Conservation (phyloP, 2,329 filamentous ascomycete species). For the Diaporthe sp. region DNA sequence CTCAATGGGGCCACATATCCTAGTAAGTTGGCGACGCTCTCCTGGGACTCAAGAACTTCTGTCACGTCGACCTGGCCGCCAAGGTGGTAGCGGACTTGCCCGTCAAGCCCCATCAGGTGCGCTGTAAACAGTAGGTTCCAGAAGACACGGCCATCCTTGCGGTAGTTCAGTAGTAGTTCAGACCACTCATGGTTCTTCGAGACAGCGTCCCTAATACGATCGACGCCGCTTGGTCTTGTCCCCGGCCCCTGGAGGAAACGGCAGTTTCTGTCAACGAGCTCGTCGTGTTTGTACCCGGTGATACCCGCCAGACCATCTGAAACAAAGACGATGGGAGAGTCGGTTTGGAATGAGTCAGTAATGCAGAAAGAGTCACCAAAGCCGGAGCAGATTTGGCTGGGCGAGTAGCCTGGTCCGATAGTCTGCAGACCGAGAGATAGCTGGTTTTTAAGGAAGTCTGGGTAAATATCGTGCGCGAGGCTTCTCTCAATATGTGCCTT, state of each 20-base stretch:
- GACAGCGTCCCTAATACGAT: conserved; percentile 32
- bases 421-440: conserved; percentile 32
- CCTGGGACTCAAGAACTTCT: conserved; percentile 22
- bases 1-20: background rate
- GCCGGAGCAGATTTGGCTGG: conserved; percentile 24
- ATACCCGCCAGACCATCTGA: conserved; percentile 24
- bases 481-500: conserved; percentile 11
- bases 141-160: conserved; percentile 18
- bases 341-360: background rate
- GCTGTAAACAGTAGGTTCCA: conserved; percentile 36
- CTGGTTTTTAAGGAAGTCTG: conserved; percentile 35
- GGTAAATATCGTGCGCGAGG: conserved; percentile 31
- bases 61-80: conserved; percentile 36
- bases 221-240: conserved; percentile 28
- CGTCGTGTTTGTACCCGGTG: conserved; percentile 19
- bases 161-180: conserved; percentile 34
- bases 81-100: conserved; percentile 21
- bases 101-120: conserved; percentile 4
- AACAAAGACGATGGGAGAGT: conserved; percentile 22
- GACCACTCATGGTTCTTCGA: conserved; percentile 18
- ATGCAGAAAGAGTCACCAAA: conserved; percentile 35
- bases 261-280: conserved; percentile 23
- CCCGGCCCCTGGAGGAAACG: conserved; percentile 30
- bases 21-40: conserved; percentile 19
- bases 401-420: conserved; percentile 27